Percentiles rank a stretch among this genome's conserved stretches.
Evolutionary conservation across 2,329 filamentous ascomycete genomes (phyloP).

Genomic region (Verticillium dahliae): DNA sequence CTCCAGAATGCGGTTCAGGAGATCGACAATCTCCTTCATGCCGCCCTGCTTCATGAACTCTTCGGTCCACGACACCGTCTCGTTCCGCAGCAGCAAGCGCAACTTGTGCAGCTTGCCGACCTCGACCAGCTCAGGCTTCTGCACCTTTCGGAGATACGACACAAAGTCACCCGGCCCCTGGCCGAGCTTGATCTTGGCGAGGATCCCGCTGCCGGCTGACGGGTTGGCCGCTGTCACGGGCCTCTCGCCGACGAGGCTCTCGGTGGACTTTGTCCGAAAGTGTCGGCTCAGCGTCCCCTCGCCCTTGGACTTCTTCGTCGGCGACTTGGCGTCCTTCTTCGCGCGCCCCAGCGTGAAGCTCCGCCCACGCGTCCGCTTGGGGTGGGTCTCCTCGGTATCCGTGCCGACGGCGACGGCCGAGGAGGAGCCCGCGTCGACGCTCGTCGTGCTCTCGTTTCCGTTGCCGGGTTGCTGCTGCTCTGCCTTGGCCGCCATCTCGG

Average conservation of each 20-base stretch:
- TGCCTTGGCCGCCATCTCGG: slow-evolving; percentile 52
- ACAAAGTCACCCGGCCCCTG: slow-evolving; percentile 80
- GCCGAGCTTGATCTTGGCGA: slow-evolving; percentile 66
- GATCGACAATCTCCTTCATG: slow-evolving; percentile 82
- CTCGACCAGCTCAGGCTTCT: slow-evolving; percentile 76
- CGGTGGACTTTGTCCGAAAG: slow-evolving; percentile 65
- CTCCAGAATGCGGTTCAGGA: slow-evolving; percentile 87
- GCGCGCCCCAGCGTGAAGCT: slow-evolving; percentile 72
- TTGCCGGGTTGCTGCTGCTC: slow-evolving; percentile 20
- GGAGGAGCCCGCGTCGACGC: slow-evolving; percentile 23
- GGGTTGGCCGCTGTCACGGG: slow-evolving; percentile 39
- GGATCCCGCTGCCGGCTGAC: slow-evolving; percentile 48
- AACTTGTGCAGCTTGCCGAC: slow-evolving; percentile 95
- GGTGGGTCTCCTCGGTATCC: slow-evolving; percentile 40
- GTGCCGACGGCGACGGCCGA: slow-evolving; percentile 23
- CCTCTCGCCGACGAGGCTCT: slow-evolving; percentile 56
- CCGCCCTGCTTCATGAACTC: slow-evolving; percentile 83
- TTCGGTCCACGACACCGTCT: slow-evolving; percentile 94
- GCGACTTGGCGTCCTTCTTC: slow-evolving; percentile 57
- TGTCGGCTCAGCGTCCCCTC: slow-evolving; percentile 58
- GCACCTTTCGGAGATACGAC: slow-evolving; percentile 72
- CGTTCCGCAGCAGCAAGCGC: slow-evolving; percentile 80
- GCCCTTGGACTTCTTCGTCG: slow-evolving; percentile 67
- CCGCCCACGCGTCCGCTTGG: slow-evolving; percentile 58
- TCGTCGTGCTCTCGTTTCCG: slow-evolving; percentile 33